phyloP scores from a whole-genome alignment of 169 alveolate genomes.

The Plasmodium knowlesi region DNA sequence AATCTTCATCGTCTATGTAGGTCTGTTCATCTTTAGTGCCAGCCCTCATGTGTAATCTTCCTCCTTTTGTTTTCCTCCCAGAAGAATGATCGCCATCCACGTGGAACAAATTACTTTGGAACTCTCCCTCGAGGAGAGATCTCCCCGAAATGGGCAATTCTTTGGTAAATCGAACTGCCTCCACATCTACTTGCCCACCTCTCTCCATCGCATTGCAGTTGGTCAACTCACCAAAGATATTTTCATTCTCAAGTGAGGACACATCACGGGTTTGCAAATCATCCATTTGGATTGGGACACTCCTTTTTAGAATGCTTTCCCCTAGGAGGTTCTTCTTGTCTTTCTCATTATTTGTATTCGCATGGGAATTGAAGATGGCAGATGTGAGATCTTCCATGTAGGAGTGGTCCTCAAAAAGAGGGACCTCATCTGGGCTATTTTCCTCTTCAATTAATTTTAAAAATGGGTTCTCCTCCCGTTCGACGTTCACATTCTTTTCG shows the following conservation, averaged over 20 bases:
- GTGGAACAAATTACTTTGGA: not conserved
- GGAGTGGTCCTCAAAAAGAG: not conserved
- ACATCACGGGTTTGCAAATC: not conserved
- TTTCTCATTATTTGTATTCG: not conserved
- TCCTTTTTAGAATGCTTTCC: not conserved
- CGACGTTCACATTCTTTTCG: not conserved
- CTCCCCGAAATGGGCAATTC: not conserved
- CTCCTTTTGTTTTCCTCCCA: not conserved
- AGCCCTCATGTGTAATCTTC: not conserved
- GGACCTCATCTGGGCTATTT: not conserved
- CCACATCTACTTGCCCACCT: not conserved
- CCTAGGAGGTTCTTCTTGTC: not conserved
- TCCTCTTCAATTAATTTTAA: not conserved
- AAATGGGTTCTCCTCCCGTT: not conserved
- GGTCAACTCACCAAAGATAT: not conserved
- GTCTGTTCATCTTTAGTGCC: not conserved
- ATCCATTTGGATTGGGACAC: not conserved
- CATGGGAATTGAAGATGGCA: not conserved
- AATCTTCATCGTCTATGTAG: not conserved
- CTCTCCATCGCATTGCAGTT: not conserved
- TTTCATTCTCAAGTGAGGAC: not conserved
- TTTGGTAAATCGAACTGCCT: not conserved
- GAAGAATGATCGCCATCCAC: not conserved
- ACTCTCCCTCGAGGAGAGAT: not conserved
- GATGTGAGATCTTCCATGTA: not conserved